Evolutionary conservation across 228 moss, liverwort and hornwort genomes (phyloP), one percentile per base, ranked within the genome.

Genomic region (Sphagnum magellanicum): DNA sequence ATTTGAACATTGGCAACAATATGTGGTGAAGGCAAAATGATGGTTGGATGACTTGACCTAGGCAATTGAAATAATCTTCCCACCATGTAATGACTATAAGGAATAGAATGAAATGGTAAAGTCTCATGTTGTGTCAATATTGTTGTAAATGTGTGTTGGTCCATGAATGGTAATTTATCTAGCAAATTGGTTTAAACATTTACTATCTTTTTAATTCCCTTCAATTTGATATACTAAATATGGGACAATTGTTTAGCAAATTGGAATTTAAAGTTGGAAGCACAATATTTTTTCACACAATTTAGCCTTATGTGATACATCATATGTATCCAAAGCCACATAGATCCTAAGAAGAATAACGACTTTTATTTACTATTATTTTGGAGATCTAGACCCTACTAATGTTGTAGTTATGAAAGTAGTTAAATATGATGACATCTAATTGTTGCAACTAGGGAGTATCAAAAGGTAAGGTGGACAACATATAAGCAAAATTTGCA

Each of bases 381-480:
- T 17, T 17, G 17, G 17, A 17, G 0, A 17, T 17, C 17, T 17
- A 17, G 17, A 17, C 17, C 17, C 17, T 17, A 17, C 0, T 17
- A 17, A 17, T 17, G 17, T 17, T 17, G 17, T 17, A 17, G 17
- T 17, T 17, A 17, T 17, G 17, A 17, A 0, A 17, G 17, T 17
- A 0, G 17, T 17, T 0, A 17, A 17, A 0, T 17, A 0, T 17
- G 17, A 17, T 17, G 17, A 17, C 17, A 96, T 51, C 86, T 85
- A 73, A 83, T 88, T 68, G 75, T 79, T 71, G 96, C 89, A 51
- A 93, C 96, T 0, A 85, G 85, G 81, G 96, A 93, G 76, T 96
- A 93, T 74, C 87, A 93, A 61, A 61, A 80, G 70, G 91, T 93
- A 14, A 93, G 96, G 16, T 96, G 96, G 96, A 65, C 88, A 71